Evolutionary conservation across 805 yeast species (phyloP).

Genomic region (Candida suzukii): DNA sequence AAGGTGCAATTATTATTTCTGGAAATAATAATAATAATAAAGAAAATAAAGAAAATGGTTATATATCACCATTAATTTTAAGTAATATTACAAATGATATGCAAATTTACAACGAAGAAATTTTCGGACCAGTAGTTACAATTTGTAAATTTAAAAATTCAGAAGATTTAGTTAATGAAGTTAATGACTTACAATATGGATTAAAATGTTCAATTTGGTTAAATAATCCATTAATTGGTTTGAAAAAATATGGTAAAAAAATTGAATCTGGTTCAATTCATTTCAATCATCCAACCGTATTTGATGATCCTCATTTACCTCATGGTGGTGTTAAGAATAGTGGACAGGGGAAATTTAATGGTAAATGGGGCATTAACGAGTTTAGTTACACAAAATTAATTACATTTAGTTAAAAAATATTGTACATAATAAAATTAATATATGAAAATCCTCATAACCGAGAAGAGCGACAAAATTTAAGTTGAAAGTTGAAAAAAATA

Average conservation of each 20-base stretch:
- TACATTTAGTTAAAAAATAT: conserved; percentile 6
- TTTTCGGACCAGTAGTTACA: conserved; percentile 37
- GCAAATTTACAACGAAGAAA: conserved; percentile 26
- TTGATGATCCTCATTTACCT: conserved; percentile 25
- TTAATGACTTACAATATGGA: conserved; percentile 29
- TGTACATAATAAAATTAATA: too few relatives aligned
- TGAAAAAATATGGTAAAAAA: conserved; percentile 24
- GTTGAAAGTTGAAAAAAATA: too few relatives aligned
- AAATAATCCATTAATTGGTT: conserved; percentile 25
- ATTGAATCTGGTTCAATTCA: conserved; percentile 36
- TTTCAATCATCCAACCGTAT: conserved; percentile 22
- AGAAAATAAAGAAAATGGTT: conserved; percentile 1
- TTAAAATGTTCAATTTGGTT: conserved; percentile 38
- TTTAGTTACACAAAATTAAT: conserved; percentile 31
- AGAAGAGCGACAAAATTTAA: too few relatives aligned
- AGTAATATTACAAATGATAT: conserved; percentile 23
- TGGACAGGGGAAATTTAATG: conserved; percentile 38
- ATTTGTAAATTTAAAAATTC: conserved; percentile 20
- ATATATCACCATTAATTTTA: conserved; percentile 26
- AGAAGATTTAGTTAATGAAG: conserved; percentile 12
- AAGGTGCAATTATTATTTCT: conserved; percentile 26
- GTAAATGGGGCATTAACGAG: conserved; percentile 37
- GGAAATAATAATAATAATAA: conserved; percentile 4
- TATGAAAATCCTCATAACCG: too few relatives aligned
- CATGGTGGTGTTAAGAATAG: conserved; percentile 40